Base-by-base conservation (phyloP, 73 alveolate species). In the Paramecium sonneborni region DNA sequence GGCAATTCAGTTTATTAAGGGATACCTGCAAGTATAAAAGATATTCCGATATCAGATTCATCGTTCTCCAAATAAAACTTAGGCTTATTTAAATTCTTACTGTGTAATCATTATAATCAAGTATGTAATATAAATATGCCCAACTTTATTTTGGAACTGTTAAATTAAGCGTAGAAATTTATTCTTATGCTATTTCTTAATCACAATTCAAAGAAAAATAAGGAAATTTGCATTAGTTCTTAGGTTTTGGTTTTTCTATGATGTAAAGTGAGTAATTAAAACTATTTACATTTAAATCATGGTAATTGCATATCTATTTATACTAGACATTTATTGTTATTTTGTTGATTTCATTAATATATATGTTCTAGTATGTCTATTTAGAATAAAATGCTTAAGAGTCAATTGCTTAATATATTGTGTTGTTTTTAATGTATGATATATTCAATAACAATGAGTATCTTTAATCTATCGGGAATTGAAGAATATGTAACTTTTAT, bases 381-480 rank as follows among this genome's bases (percentile, higher is more conserved):
- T 62, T 62, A 62, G 84, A 30, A 32, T 62, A 62, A 62, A 62
- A 62, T 14, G 48, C 84, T 23, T 26, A 43, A 62, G 48, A 26
- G 24, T 62, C 84, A 62, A 30, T 30, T 6, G 2, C 39, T 30
- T 26, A 62, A 30, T 62, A 62, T 12, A 21, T 62, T 30, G 23
- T 3, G 24, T 62, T 32, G 44, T 62, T 62, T 26, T 30, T 32
- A 32, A 1, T 62, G 26, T 62, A 62, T 62, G 48, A 30, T 26
- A 62, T 32, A 30, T 62, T 62, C 20, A 62, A 30, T 32, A 62
- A 30, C 44, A 32, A 3, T 30, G 84, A 62, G 46, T 62, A 62
- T 30, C 84, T 62, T 62, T 62, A 62, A 32, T 62, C 84, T 62
- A 30, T 30, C 44, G 84, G 84, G 84, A 62, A 62, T 62, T 62